Conservation (phyloP, 495 filamentous ascomycete genomes). For the Sordaria brevicollis region DNA sequence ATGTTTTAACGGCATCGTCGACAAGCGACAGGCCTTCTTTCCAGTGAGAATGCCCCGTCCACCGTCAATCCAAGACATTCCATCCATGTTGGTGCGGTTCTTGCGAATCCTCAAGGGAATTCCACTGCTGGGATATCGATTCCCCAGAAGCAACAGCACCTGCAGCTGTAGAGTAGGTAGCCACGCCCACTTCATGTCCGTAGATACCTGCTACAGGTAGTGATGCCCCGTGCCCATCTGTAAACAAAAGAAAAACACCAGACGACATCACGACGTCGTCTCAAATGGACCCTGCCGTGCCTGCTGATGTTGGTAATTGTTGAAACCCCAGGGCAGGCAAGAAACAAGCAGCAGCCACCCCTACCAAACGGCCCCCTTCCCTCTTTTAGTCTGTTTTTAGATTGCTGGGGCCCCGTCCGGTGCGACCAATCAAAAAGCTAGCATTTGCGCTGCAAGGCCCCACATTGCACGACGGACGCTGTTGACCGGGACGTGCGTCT, state of each 20-base stretch:
- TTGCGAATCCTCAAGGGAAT: neutral
- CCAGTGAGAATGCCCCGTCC: neutral
- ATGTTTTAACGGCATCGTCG: neutral
- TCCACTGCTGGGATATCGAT: neutral
- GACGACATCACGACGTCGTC: neutral
- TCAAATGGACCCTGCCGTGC: neutral
- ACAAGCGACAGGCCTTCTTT: neutral
- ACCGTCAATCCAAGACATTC: neutral
- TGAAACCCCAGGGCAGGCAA: neutral
- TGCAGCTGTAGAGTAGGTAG: neutral
- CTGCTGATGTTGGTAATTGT: neutral
- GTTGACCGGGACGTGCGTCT: neutral
- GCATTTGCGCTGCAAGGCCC: constrained; percentile 12
- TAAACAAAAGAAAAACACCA: neutral
- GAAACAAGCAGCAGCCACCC: neutral
- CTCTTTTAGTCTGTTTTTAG: constrained; percentile 18
- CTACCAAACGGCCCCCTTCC: constrained; percentile 1
- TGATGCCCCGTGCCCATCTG: neutral
- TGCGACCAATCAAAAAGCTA: constrained; percentile 13
- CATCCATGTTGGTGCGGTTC: neutral
- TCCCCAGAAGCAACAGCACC: neutral
- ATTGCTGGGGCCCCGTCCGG: constrained; percentile 7
- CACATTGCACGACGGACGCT: neutral
- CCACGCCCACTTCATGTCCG: too few relatives aligned
- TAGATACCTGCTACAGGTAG: too few relatives aligned